Percentiles rank a stretch among this genome's conserved stretches.
phyloP scores from a whole-genome alignment of 345 rosid genomes.

The Cardamine chenopodiifolia region DNA sequence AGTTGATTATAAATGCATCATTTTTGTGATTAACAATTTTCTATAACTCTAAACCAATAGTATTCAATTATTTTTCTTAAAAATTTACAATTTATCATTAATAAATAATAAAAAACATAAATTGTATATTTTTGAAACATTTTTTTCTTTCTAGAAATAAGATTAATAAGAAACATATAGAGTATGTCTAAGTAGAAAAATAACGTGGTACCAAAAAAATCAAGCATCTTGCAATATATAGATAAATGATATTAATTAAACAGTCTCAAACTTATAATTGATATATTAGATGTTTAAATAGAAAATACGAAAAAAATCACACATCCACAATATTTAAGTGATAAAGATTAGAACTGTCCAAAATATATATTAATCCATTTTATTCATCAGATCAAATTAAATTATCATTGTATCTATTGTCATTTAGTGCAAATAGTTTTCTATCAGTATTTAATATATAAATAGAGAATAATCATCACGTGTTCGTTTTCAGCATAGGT shows the following conservation, averaged over 20 bases:
- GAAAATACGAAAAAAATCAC: background rate
- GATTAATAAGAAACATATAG: too few relatives aligned
- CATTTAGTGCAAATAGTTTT: background rate
- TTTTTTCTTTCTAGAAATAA: too few relatives aligned
- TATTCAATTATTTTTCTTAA: too few relatives aligned
- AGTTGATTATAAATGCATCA: too few relatives aligned
- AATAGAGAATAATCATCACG: slow-evolving; percentile 9
- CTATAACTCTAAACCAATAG: too few relatives aligned
- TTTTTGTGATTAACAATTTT: too few relatives aligned
- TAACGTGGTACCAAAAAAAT: background rate
- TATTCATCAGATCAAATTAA: background rate
- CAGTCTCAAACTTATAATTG: background rate
- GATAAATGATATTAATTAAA: background rate
- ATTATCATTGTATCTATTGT: background rate
- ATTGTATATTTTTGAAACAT: too few relatives aligned
- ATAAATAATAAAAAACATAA: too few relatives aligned
- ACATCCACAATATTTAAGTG: background rate
- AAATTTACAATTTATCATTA: too few relatives aligned
- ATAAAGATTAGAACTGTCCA: background rate
- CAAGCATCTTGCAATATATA: background rate
- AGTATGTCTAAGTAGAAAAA: background rate
- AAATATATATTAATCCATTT: background rate
- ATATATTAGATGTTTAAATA: background rate
- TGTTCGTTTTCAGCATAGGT: slow-evolving; percentile 17
- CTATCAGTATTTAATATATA: background rate